Evolutionary conservation across 805 yeast genomes (phyloP).

Genomic region (Barnettozyma sp.): DNA sequence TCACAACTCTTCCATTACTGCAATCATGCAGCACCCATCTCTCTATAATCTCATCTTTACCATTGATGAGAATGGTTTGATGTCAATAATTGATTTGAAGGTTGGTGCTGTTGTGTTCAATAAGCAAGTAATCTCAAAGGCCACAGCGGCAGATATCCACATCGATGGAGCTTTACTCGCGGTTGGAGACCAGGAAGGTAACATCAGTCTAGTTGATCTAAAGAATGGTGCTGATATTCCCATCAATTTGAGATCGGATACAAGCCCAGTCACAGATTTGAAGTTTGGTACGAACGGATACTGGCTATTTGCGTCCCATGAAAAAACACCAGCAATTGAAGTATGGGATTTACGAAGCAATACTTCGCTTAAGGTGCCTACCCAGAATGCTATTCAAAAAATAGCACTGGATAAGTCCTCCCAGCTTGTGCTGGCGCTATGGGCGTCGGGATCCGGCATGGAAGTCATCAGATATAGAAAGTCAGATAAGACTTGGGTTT

Average conservation of each 20-base stretch:
- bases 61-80: constrained; percentile 23
- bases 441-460: constrained; percentile 2
- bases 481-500: constrained; percentile 16
- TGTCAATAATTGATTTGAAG: constrained; percentile 17
- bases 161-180: constrained; percentile 43
- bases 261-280: constrained; percentile 27
- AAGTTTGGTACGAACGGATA: constrained; percentile 60
- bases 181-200: constrained; percentile 25
- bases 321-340: constrained; percentile 26
- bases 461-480: constrained; percentile 21
- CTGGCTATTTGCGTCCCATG: constrained; percentile 39
- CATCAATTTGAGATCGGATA: constrained; percentile 16
- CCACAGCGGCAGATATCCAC: constrained; percentile 28
- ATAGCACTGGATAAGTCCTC: constrained; percentile 21
- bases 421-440: constrained; percentile 16
- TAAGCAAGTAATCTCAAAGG: background rate
- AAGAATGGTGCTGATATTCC: constrained; percentile 29
- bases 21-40: constrained; percentile 31
- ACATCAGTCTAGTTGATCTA: constrained; percentile 30
- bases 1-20: constrained; percentile 13
- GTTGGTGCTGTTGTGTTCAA: constrained; percentile 8
- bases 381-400: constrained; percentile 6
- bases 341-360: constrained; percentile 46
- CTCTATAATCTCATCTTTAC: constrained; percentile 26
- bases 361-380: constrained; percentile 8